Evolutionary conservation across 352 stramenopile species (phyloP).

Genomic region (Phytophthora rubi): DNA sequence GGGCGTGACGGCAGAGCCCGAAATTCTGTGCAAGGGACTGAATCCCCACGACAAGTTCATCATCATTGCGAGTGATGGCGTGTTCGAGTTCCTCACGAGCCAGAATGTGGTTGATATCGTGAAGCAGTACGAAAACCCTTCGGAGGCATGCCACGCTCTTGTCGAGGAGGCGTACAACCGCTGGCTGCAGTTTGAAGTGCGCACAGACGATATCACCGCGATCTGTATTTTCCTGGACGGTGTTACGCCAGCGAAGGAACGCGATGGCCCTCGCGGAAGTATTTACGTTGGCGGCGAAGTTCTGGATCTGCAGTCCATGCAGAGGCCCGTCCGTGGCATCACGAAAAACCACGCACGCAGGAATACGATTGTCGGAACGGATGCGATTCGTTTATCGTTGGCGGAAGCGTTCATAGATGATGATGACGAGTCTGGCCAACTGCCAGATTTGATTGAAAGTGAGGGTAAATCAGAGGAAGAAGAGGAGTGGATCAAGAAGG

Average conservation of each 20-base stretch:
- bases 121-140: constrained; percentile 83
- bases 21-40: constrained; percentile 91
- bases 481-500: constrained; percentile 85
- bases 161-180: constrained; percentile 93
- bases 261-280: constrained; percentile 71
- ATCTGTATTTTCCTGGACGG: constrained; percentile 89
- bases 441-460: constrained; percentile 37
- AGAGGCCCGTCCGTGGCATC: constrained; percentile 77
- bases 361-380: constrained; percentile 86
- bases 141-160: constrained; percentile 89
- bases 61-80: constrained; percentile 93
- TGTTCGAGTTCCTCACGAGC: constrained; percentile 96
- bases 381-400: constrained; percentile 83
- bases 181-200: constrained; percentile 94
- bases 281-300: constrained; percentile 87
- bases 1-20: constrained; percentile 92
- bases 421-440: constrained; percentile 24
- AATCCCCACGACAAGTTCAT: constrained; percentile 92
- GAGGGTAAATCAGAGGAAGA: constrained; percentile 80
- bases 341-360: constrained; percentile 70
- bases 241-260: constrained; percentile 58
- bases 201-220: constrained; percentile 95
- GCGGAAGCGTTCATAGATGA: constrained; percentile 60
- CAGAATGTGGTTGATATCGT: constrained; percentile 94
- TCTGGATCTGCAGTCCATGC: constrained; percentile 85